phyloP scores from a whole-genome alignment of 345 rosid species.

The Rhizophora apiculata region DNA sequence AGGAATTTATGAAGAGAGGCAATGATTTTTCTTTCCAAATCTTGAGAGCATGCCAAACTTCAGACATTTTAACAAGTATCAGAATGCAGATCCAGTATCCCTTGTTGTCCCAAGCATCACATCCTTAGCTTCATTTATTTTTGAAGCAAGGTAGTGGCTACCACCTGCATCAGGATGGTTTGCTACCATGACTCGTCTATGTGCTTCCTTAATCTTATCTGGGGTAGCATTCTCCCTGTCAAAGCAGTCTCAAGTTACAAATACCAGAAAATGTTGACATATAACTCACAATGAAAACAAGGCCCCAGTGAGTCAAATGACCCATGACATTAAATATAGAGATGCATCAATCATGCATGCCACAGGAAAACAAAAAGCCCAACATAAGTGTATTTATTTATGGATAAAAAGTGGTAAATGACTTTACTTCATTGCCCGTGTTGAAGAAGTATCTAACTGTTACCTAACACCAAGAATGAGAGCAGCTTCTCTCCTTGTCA shows the following conservation, averaged over 20 bases:
- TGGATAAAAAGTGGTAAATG: too few relatives aligned
- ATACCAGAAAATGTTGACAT: too few relatives aligned
- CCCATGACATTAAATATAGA: too few relatives aligned
- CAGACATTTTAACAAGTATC: neutral
- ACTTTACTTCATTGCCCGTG: too few relatives aligned
- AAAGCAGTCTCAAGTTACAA: slow-evolving; percentile 4
- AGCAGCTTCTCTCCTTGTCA: slow-evolving; percentile 82
- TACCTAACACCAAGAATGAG: slow-evolving; percentile 78
- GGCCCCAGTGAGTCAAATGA: too few relatives aligned
- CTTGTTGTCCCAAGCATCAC: slow-evolving; percentile 73
- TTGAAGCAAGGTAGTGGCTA: slow-evolving; percentile 89
- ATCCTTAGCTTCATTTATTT: slow-evolving; percentile 86
- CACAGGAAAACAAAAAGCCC: too few relatives aligned
- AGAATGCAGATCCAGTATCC: slow-evolving; percentile 68
- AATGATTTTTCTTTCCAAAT: too few relatives aligned
- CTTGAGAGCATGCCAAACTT: too few relatives aligned
- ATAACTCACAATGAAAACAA: too few relatives aligned
- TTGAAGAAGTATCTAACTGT: neutral
- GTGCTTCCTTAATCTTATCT: slow-evolving; percentile 84
- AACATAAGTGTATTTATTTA: too few relatives aligned
- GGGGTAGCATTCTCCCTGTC: slow-evolving; percentile 60
- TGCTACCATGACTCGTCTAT: slow-evolving; percentile 86
- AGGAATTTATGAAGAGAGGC: too few relatives aligned
- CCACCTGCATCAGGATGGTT: slow-evolving; percentile 95
- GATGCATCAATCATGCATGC: too few relatives aligned